Evolutionary conservation across 768 basidiomycete species (phyloP).

Genomic region (Scleroderma bovista): DNA sequence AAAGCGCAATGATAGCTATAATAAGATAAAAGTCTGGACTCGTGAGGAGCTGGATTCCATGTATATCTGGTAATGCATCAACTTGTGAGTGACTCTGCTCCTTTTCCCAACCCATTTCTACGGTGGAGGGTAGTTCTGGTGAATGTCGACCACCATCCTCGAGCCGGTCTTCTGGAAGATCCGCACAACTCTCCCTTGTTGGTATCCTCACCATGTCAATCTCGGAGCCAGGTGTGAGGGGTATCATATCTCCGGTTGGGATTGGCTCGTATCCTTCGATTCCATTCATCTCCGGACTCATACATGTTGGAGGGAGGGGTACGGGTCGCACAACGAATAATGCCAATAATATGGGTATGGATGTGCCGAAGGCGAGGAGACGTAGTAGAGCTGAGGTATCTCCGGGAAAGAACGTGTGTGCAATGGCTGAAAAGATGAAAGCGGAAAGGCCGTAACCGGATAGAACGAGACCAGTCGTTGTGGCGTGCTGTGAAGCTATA

Average conservation of each 20-base stretch:
- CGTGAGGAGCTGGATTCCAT: slow-evolving; percentile 46
- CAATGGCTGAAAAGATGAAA: slow-evolving; percentile 74
- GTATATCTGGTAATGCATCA: slow-evolving; percentile 43
- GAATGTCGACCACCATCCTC: not conserved
- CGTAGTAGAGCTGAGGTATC: slow-evolving; percentile 71
- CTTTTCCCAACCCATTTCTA: not conserved
- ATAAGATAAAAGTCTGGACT: too few relatives aligned
- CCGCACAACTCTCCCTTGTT: not conserved
- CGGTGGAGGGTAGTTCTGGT: not conserved
- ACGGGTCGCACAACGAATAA: slow-evolving; percentile 65
- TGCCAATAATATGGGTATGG: slow-evolving; percentile 68
- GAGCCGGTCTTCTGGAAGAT: not conserved
- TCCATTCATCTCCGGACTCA: slow-evolving; percentile 25
- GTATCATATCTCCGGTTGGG: not conserved
- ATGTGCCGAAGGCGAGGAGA: slow-evolving; percentile 66
- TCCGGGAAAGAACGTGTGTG: slow-evolving; percentile 62
- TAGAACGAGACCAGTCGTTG: slow-evolving; percentile 65
- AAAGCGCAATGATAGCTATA: slow-evolving; percentile 48
- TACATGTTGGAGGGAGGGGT: slow-evolving; percentile 33
- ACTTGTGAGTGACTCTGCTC: not conserved
- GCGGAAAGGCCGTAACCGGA: slow-evolving; percentile 85
- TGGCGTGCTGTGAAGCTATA: slow-evolving; percentile 50
- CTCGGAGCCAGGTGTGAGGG: not conserved
- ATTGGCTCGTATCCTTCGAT: not conserved
- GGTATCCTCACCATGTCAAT: not conserved